Base-by-base conservation (phyloP, 2,329 filamentous ascomycete species). In the Coniochaeta sp. region DNA sequence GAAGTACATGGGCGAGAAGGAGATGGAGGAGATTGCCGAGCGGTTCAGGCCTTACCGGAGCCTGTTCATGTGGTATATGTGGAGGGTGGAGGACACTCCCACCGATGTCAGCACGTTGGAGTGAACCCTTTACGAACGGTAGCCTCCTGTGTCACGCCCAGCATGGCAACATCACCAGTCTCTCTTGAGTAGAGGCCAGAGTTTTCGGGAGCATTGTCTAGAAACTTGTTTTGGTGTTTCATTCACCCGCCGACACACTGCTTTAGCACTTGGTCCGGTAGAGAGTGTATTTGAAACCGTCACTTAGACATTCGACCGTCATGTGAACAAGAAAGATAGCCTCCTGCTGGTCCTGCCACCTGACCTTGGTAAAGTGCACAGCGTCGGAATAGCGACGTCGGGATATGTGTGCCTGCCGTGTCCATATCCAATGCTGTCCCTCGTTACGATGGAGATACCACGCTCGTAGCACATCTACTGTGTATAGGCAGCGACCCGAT, bases 51-150 rank as follows among this genome's bases (percentile, higher is more conserved):
- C 93, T 3, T 98, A 96, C 74, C 88, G 93, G 70, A 95, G 89
- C 67, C 72, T 97, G 50, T 96, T 96, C 69, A 97, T 97, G 93
- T 97, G 93, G 93, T 96, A 96, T 72, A 96, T 96, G 90, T 97
- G 93, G 93, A 81, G 89, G 61, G 86, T 93, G 12, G 89, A 89
- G 70, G 86, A 91, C 70, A 91, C 91, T 4, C 50, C 50, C 22
- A 55, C 54, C 14, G 89, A 96, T 72, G 75, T 93, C 28, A 85
- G 81, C 63, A 81, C 82, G 3, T 69, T 87, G 72, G 83, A 84
- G 64, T 28, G 54, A 56, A 38, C 30, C 30, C 22, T 34, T 34
- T 30, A 26, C 22, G 2, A 22, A n/a, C n/a, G n/a, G n/a, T n/a
- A n/a, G n/a, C 24, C 24, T 5, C 24, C 24, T 28, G 24, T 52